Evolutionary conservation across 331 rosid genomes (phyloP).

Genomic region (Cucumis variabilis): DNA sequence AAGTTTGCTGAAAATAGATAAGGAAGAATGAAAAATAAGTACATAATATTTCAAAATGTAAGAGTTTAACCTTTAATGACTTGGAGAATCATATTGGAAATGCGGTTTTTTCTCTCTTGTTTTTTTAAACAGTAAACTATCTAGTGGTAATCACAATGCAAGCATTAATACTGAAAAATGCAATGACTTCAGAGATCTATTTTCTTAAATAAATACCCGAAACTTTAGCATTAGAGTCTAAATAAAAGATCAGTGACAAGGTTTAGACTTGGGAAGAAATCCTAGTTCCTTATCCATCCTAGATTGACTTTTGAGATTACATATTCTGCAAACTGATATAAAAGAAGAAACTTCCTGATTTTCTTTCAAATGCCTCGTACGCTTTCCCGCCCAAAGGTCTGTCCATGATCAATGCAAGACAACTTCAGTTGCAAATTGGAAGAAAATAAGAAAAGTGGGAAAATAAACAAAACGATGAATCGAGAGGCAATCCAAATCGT

Average conservation of each 20-base stretch:
- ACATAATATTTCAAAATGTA: neutral
- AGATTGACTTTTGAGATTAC: neutral
- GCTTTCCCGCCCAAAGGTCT: too few species aligned
- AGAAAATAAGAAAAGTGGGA: too few species aligned
- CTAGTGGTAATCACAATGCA: neutral
- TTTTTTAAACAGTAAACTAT: neutral
- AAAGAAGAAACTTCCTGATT: too few species aligned
- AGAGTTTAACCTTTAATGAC: neutral
- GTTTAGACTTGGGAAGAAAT: neutral
- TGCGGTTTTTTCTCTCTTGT: neutral
- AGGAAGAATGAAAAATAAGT: neutral
- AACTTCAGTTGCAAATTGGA: too few species aligned
- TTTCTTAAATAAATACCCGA: neutral
- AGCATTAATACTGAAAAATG: neutral
- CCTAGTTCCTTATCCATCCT: neutral
- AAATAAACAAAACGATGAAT: too few species aligned
- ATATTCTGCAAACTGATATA: too few species aligned
- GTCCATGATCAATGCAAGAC: too few species aligned
- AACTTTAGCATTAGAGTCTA: neutral
- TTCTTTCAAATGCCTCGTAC: too few species aligned
- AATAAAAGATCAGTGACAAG: neutral
- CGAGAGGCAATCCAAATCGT: too few species aligned
- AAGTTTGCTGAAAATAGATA: neutral
- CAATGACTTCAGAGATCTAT: conserved; percentile 2
- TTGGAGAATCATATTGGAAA: neutral